Base-by-base conservation (phyloP, 805 yeast genomes). In the Nakazawaea anatomiae region DNA sequence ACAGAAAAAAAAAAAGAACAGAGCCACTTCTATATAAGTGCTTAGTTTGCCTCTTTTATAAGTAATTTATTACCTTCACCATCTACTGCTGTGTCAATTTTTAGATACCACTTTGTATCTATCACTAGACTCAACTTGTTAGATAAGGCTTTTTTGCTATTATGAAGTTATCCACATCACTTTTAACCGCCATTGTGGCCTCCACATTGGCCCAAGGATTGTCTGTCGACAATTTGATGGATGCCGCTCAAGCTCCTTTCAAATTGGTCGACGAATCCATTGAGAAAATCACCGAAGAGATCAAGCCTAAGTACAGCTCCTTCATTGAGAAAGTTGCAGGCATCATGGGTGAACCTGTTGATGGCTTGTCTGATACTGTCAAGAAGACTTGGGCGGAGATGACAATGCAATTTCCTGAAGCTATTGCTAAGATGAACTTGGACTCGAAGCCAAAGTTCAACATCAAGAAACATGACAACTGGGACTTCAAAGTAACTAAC, bases 341-440 rank as follows among this genome's bases (percentile, higher is more conserved):
- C 40, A 75, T 76, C 32, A 63, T 82, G 58, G 75, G 78, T 50
- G 73, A 79, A 55, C 79, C 84, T 4, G 51, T 75, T 31, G 80
- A 75, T 31, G 56, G 71, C 12, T 58, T 83, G 43, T 71, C 85
- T 14, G 61, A 68, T 4, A 81, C 76, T 10, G 65, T 83, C 46
- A 75, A 77, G 60, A 54, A 63, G 29, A 60, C 77, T 34, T 85
- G 91, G 91, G 60, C 76, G 30, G 89, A 85, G 40, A 77, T 85
- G 82, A 69, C 84, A 39, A 51, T 73, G 59, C 66, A 70, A 47
- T 85, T 77, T 67, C 91, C 91, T 28, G 69, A 74, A n/a, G 71
- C 80, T 29, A 65, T 82, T 18, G 58, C 72, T 27, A 67, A 72
- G 43, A 66, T 86, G 70, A 73, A 72, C 54, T 71, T 81, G 55